A percentile compares a stretch with the other conserved stretches of the same genome.
Conservation (phyloP, 1,284 basidiomycete species). For the Puccinia coronata region DNA sequence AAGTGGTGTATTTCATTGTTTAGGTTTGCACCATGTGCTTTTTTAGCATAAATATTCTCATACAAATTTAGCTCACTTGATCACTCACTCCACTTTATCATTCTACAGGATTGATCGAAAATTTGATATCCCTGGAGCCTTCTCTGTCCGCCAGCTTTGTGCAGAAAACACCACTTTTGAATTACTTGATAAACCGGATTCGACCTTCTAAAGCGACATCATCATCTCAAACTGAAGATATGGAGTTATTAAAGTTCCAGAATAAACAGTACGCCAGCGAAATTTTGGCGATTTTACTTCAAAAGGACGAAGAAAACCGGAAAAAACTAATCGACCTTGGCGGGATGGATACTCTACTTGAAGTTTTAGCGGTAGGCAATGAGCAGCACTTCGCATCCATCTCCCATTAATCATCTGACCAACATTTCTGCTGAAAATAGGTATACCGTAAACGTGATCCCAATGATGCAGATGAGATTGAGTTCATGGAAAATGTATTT, state of each 20-base stretch:
- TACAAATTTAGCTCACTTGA: conserved; percentile 13
- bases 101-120: conserved; percentile 79
- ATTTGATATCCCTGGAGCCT: conserved; percentile 81
- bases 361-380: conserved; percentile 47
- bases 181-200: conserved; percentile 80
- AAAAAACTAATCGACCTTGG: conserved; percentile 17
- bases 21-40: conserved; percentile 64
- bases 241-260: conserved; percentile 52
- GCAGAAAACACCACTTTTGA: conserved; percentile 71
- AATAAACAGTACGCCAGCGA: conserved; percentile 61
- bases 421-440: conserved; percentile 60
- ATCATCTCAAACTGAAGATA: conserved; percentile 56
- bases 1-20: conserved; percentile 86
- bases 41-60: too few relatives aligned
- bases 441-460: conserved; percentile 83
- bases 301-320: conserved; percentile 57
- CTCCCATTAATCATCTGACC: conserved; percentile 23
- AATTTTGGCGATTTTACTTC: conserved; percentile 82
- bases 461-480: conserved; percentile 79
- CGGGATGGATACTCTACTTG: conserved; percentile 42
- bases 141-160: conserved; percentile 71
- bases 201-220: conserved; percentile 64
- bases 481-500: conserved; percentile 97
- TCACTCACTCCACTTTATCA: background rate
- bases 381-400: background rate